These are phyloP conservation scores for Boeremia exigua DNA, from an alignment of 2,329 filamentous ascomycete genomes.

Conservation along the genomic window DNA sequence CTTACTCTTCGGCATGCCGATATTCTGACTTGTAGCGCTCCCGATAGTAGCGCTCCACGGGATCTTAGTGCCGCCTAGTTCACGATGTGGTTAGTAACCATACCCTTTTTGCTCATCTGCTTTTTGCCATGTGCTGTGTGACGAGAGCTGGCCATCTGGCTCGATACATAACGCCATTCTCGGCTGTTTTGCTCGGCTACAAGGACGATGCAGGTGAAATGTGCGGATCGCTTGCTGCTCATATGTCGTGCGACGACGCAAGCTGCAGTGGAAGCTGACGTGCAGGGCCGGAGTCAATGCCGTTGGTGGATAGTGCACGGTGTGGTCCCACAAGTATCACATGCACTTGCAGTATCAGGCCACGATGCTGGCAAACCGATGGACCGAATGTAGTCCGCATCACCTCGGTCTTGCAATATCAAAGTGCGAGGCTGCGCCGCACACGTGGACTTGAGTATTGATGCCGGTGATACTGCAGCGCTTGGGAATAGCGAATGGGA, in stretches of 20 bases:
- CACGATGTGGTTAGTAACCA: conserved; percentile 1
- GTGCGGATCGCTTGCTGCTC: conserved; percentile 18
- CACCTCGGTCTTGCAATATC: background rate
- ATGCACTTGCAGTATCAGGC: background rate
- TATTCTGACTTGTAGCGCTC: background rate
- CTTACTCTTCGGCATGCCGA: conserved; percentile 14
- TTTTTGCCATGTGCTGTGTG: conserved; percentile 2
- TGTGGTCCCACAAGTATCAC: background rate
- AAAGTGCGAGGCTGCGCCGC: background rate
- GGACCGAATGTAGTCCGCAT: background rate
- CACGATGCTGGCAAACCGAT: background rate
- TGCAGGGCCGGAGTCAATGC: conserved; percentile 3
- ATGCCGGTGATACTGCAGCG: background rate
- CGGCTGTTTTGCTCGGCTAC: background rate
- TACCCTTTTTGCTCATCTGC: background rate
- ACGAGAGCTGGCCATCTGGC: background rate
- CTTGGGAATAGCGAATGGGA: background rate
- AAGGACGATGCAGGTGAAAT: conserved; percentile 3
- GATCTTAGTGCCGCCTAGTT: conserved; percentile 7
- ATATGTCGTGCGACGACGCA: conserved; percentile 15
- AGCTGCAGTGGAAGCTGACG: conserved; percentile 3
- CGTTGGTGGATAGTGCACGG: background rate
- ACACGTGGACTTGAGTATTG: background rate
- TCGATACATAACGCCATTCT: background rate
- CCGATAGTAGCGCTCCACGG: conserved; percentile 2